Evolutionary conservation across 352 stramenopile species (phyloP), one percentile per base, ranked within the genome.

Genomic region (Plasmopara halstedii): DNA sequence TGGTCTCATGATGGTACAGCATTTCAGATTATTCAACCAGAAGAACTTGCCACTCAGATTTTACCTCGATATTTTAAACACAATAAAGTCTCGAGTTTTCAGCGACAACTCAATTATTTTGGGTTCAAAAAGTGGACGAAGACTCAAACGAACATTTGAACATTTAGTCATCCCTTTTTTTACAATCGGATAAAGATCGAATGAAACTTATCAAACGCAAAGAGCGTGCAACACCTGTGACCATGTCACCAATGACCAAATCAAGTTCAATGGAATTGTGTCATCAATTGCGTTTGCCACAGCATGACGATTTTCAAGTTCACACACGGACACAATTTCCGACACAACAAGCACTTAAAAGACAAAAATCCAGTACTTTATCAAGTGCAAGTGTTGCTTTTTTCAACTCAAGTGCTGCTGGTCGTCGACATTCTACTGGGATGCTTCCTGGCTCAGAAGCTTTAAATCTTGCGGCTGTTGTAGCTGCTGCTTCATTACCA

Each of bases 111-210:
- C 31, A 87, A 87, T 54, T 87, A 87, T 53, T 87, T 87, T 67
- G 75, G 75, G 13, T 87, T 87, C 39, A 86, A 87, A 40, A 88
- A 88, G 48, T 85, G 73, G 75, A 87, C 73, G 47, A 87, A 87
- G 54, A 87, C 73, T 11, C 73, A 87, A 58, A 85, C 75, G 15
- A 78, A 75, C 34, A 66, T 83, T 36, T 87, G 75, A 33, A 87
- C 75, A 6, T 87, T 85, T 47, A 84, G 71, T 51, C 75, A 85
- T 35, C 75, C 75, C 2, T 82, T 68, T 52, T 87, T 87, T 25
- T 84, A 3, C 62, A 68, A 15, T 53, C 58, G 3, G 69, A 85
- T 31, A 77, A 78, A 20, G 71, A 85, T 18, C 58, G 70, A 31
- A 81, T 87, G 60, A 83, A 85, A 56, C 51, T 85, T 11, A 87